Conservation (phyloP, 768 basidiomycete species). For the Paxillus rubicundulus region DNA sequence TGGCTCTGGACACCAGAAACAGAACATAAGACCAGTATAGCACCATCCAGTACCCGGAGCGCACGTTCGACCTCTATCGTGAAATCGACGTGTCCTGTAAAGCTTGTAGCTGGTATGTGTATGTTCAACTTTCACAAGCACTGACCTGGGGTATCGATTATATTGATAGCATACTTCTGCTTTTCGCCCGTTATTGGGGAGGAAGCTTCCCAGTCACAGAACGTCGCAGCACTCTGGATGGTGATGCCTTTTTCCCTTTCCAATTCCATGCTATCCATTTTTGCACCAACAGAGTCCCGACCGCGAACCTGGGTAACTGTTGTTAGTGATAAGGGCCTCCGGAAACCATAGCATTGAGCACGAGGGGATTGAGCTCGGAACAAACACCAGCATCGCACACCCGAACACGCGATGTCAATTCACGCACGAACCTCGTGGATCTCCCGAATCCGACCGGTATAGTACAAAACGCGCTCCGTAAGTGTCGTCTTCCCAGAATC, state of each 20-base stretch:
- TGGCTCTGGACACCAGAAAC: constrained; percentile 97
- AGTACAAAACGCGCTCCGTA: constrained; percentile 93
- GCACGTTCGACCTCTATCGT: constrained; percentile 99
- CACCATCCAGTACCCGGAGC: constrained; percentile 93
- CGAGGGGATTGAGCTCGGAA: constrained; percentile 6
- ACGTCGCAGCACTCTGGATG: constrained; percentile 97
- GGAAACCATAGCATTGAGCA: background rate
- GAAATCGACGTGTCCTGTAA: constrained; percentile 95
- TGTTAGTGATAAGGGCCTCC: constrained; percentile 1
- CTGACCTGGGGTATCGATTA: constrained; percentile 95
- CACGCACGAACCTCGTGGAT: constrained; percentile 84
- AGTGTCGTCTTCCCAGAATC: constrained; percentile 98
- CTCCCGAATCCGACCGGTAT: constrained; percentile 91
- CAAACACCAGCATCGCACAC: background rate
- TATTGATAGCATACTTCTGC: constrained; percentile 91
- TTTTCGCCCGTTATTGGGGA: constrained; percentile 58
- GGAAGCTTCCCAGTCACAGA: constrained; percentile 90
- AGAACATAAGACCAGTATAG: constrained; percentile 93
- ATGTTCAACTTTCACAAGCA: background rate
- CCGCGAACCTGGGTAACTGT: constrained; percentile 68
- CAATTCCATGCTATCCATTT: constrained; percentile 99
- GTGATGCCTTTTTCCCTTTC: constrained; percentile 99
- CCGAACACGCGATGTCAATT: background rate
- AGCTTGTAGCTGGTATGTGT: background rate
- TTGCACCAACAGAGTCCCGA: constrained; percentile 92